A percentile compares a stretch with the other conserved stretches of the same genome.
Evolutionary conservation across 2,329 filamentous ascomycete genomes (phyloP).

Genomic region (Cladosporium austrohemisphaericum): DNA sequence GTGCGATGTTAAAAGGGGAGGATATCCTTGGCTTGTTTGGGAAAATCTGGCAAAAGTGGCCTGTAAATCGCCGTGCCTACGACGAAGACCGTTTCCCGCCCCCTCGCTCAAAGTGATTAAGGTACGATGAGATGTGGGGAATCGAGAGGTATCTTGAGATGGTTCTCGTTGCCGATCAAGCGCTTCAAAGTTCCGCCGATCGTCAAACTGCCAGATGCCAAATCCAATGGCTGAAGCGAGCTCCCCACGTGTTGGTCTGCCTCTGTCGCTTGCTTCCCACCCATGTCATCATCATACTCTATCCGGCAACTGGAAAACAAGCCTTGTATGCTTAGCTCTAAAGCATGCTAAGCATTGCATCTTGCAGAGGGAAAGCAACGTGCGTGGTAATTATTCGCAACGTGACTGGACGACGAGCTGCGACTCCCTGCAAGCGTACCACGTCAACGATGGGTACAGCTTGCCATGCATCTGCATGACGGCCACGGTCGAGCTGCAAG

Average conservation of each 20-base stretch:
- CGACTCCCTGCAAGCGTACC: neutral
- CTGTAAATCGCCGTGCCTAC: too few species aligned
- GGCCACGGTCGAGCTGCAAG: neutral
- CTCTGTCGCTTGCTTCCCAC: neutral
- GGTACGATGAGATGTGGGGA: too few species aligned
- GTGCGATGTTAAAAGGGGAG: too few species aligned
- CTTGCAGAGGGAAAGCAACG: too few species aligned
- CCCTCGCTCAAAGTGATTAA: too few species aligned
- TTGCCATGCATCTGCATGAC: neutral
- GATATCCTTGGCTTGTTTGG: too few species aligned
- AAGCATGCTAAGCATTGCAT: neutral
- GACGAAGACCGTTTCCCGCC: too few species aligned
- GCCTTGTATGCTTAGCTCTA: neutral
- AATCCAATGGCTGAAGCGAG: constrained; percentile 10
- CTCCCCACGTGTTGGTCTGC: neutral
- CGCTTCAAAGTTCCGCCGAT: neutral
- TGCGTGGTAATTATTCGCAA: neutral
- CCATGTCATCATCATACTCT: constrained; percentile 2
- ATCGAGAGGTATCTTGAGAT: neutral
- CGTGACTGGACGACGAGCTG: neutral
- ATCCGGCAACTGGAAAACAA: neutral
- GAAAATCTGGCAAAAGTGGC: too few species aligned
- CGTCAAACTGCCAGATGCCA: neutral
- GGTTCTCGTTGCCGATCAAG: neutral
- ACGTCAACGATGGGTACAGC: neutral